phyloP scores from a whole-genome alignment of 2,329 filamentous ascomycete species.

The Trichoderma hamatum region DNA sequence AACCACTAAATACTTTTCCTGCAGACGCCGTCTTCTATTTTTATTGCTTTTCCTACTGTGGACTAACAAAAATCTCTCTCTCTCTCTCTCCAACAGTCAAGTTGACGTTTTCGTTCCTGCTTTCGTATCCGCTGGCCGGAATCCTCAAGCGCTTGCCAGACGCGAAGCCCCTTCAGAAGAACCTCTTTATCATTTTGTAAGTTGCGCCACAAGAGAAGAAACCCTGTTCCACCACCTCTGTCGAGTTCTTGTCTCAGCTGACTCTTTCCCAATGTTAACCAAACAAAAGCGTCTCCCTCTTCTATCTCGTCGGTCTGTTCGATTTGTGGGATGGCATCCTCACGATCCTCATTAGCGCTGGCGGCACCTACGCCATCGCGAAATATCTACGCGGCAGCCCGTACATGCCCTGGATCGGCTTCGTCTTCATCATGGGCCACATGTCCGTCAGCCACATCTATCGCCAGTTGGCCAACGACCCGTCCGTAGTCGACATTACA shows the following conservation, averaged over 20 bases:
- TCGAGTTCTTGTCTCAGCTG: background rate
- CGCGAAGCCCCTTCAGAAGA: conserved; percentile 79
- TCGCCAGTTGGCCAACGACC: conserved; percentile 71
- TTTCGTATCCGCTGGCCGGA: conserved; percentile 90
- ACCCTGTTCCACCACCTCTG: too few relatives aligned
- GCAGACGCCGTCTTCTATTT: too few relatives aligned
- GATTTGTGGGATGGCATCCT: conserved; percentile 84
- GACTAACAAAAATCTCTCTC: background rate
- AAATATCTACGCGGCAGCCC: conserved; percentile 76
- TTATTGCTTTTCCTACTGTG: conserved; percentile 22
- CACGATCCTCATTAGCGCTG: conserved; percentile 78
- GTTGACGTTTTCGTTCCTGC: conserved; percentile 83
- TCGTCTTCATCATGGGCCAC: conserved; percentile 92
- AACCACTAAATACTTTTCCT: too few relatives aligned
- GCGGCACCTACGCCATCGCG: conserved; percentile 80
- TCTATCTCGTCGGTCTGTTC: conserved; percentile 93
- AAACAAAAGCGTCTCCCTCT: conserved; percentile 68
- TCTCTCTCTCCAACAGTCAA: conserved; percentile 67
- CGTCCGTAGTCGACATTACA: conserved; percentile 79
- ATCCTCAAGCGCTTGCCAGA: conserved; percentile 90
- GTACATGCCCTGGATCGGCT: conserved; percentile 97
- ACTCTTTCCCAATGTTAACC: conserved; percentile 14
- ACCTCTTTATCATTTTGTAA: conserved; percentile 80
- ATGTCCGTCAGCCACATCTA: conserved; percentile 88
- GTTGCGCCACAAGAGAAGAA: conserved; percentile 27